Percentiles rank a stretch among this genome's conserved stretches.
phyloP scores from a whole-genome alignment of 2,329 filamentous ascomycete genomes.

The Knufia petricola region DNA sequence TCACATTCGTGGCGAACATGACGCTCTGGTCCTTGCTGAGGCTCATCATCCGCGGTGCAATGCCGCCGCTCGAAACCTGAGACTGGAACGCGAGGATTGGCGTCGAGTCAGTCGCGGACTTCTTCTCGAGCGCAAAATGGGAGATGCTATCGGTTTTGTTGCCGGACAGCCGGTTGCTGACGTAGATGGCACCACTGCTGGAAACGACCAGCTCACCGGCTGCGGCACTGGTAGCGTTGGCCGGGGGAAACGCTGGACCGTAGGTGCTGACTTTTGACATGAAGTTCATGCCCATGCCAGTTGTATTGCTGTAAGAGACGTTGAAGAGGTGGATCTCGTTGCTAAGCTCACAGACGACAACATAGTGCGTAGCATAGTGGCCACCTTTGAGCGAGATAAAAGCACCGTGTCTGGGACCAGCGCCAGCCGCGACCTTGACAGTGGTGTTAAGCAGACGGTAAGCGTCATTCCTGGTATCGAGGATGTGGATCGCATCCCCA shows the following conservation, averaged over 20 bases:
- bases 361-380: constrained; percentile 43
- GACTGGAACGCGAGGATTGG: background rate
- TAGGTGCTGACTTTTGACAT: constrained; percentile 15
- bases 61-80: background rate
- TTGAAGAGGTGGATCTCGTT: constrained; percentile 44
- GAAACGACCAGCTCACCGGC: constrained; percentile 35
- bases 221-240: constrained; percentile 41
- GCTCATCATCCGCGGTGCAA: background rate
- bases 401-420: constrained; percentile 56
- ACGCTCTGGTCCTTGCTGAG: constrained; percentile 2
- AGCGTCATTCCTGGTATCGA: constrained; percentile 29
- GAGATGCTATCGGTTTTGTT: constrained; percentile 4
- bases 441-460: constrained; percentile 25
- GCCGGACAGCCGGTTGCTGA: constrained; percentile 50
- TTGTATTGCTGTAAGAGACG: constrained; percentile 33
- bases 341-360: constrained; percentile 52
- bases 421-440: constrained; percentile 37
- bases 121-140: constrained; percentile 2
- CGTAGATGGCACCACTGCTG: constrained; percentile 43
- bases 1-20: background rate
- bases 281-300: constrained; percentile 22
- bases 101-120: background rate
- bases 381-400: constrained; percentile 37
- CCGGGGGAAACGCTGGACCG: constrained; percentile 40
- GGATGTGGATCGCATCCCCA: constrained; percentile 51